Percentiles rank a stretch among this genome's conserved stretches.
phyloP scores from a whole-genome alignment of 2,329 filamentous ascomycete species.

The Pyrenochaeta sp. region DNA sequence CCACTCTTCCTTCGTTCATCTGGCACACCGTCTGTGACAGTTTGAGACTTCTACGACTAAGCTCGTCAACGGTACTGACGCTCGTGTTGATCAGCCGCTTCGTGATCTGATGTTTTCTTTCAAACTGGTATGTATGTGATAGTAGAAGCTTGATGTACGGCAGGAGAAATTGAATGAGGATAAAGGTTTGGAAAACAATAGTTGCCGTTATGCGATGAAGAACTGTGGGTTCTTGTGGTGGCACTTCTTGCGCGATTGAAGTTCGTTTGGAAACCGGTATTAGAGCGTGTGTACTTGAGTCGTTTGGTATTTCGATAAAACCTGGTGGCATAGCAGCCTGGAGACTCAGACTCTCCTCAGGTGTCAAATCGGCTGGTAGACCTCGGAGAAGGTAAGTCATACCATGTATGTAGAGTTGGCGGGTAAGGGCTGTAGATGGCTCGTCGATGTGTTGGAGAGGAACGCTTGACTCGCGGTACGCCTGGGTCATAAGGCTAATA shows the following conservation, averaged over 20 bases:
- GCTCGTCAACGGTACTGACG: conserved; percentile 61
- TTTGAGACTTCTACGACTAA: conserved; percentile 62
- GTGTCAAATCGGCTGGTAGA: conserved; percentile 65
- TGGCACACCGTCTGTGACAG: conserved; percentile 65
- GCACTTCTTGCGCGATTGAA: conserved; percentile 4
- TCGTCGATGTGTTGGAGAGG: conserved; percentile 37
- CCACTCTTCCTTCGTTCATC: conserved; percentile 72
- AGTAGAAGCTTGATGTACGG: conserved; percentile 68
- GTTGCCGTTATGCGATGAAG: conserved; percentile 67
- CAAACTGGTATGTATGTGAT: conserved; percentile 66
- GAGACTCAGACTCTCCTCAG: conserved; percentile 63
- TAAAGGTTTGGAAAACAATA: conserved; percentile 65
- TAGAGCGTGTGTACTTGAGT: conserved; percentile 24
- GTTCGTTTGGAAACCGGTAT: conserved; percentile 17
- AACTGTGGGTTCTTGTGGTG: conserved; percentile 54
- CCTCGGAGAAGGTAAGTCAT: conserved; percentile 71
- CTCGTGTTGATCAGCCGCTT: conserved; percentile 64
- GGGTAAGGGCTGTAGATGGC: conserved; percentile 58
- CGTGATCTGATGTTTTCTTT: conserved; percentile 72
- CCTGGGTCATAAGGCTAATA: conserved; percentile 56
- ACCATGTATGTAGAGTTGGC: conserved; percentile 71
- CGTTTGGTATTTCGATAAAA: conserved; percentile 21
- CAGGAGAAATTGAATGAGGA: conserved; percentile 67
- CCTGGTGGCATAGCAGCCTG: conserved; percentile 59
- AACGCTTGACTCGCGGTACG: conserved; percentile 55